These are phyloP conservation scores for Arthrobotrys sphaeroides DNA, from an alignment of 2,329 filamentous ascomycete genomes.

Conservation along the genomic window DNA sequence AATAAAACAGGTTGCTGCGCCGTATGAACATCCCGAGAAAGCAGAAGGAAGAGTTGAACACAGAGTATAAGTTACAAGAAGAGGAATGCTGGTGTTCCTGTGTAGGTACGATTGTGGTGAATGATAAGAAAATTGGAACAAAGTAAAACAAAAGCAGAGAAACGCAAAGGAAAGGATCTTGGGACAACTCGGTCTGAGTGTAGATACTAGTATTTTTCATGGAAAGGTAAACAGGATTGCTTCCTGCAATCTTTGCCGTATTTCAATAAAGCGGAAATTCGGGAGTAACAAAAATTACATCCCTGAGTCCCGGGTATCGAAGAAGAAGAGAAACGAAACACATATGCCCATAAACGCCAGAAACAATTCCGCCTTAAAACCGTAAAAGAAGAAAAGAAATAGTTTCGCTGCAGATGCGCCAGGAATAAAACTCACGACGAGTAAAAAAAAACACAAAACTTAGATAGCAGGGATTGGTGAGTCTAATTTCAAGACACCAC, in stretches of 20 bases:
- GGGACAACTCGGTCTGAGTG: conserved; percentile 18
- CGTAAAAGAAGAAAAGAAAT: conserved; percentile 19
- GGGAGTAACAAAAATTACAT: conserved; percentile 7
- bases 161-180: conserved; percentile 3
- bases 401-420: conserved; percentile 49
- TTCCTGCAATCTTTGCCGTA: conserved; percentile 33
- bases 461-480: conserved; percentile 46
- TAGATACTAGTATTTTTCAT: conserved; percentile 45
- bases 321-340: conserved; percentile 21
- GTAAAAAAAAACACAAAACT: conserved; percentile 24
- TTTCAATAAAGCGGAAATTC: conserved; percentile 18
- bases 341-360: conserved; percentile 26
- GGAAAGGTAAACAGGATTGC: conserved; percentile 15
- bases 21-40: conserved; percentile 52
- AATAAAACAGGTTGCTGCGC: conserved; percentile 51
- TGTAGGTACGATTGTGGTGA: conserved; percentile 22
- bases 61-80: conserved; percentile 52
- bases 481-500: conserved; percentile 47
- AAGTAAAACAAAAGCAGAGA: conserved; percentile 7
- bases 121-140: conserved; percentile 17
- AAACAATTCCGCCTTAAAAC: conserved; percentile 32
- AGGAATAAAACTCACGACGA: neutral
- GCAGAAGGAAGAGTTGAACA: conserved; percentile 2
- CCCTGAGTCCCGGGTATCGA: conserved; percentile 10
- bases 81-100: conserved; percentile 29